A percentile compares a stretch with the other conserved stretches of the same genome.
These are phyloP conservation scores for Brachypodium distachyon DNA, from an alignment of 202 grass and related monocot species.

Conservation along the genomic window DNA sequence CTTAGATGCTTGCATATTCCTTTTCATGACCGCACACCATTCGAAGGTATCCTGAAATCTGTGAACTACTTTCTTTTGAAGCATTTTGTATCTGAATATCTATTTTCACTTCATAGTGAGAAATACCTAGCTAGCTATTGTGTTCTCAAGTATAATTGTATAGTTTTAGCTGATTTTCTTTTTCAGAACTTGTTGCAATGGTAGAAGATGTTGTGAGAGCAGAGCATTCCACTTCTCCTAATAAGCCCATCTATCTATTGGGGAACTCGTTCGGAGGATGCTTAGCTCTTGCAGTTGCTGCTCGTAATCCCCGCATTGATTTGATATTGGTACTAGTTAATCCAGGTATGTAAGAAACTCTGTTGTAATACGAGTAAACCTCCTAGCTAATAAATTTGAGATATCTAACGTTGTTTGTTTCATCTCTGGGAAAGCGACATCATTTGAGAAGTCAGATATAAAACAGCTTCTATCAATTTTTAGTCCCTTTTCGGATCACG, in stretches of 20 bases:
- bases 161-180: slow-evolving; percentile 27
- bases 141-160: slow-evolving; percentile 4
- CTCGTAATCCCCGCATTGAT: slow-evolving; percentile 48
- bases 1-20: slow-evolving; percentile 68
- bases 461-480: slow-evolving; percentile 38
- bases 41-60: slow-evolving; percentile 39
- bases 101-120: neutral
- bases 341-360: slow-evolving; percentile 35
- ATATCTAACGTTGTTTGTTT: neutral
- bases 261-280: slow-evolving; percentile 66
- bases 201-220: slow-evolving; percentile 45
- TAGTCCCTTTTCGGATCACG: slow-evolving; percentile 20
- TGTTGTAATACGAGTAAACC: neutral
- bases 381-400: neutral
- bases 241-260: slow-evolving; percentile 58
- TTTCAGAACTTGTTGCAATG: slow-evolving; percentile 56
- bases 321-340: slow-evolving; percentile 53
- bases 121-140: neutral
- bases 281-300: slow-evolving; percentile 60
- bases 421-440: slow-evolving; percentile 35
- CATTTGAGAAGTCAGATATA: slow-evolving; percentile 53
- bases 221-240: slow-evolving; percentile 38
- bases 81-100: neutral
- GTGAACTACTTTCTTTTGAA: neutral
- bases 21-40: slow-evolving; percentile 55